Conservation (phyloP, 345 rosid species). For the Bruguiera gymnorhiza region DNA sequence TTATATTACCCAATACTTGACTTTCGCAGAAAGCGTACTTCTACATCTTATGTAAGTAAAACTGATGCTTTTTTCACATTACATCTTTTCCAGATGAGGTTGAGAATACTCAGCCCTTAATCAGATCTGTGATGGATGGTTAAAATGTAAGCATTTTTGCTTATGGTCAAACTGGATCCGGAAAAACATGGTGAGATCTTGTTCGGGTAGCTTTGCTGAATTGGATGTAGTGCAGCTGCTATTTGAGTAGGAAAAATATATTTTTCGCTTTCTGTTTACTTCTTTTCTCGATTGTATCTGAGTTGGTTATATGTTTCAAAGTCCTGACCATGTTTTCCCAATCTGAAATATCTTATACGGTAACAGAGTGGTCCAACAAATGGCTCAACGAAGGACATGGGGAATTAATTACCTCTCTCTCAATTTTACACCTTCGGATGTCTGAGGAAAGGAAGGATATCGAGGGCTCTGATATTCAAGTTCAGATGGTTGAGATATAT, state of each 20-base stretch:
- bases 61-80: constrained; percentile 18
- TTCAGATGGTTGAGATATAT: constrained; percentile 95
- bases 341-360: constrained; percentile 4
- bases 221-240: background rate
- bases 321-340: background rate
- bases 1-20: constrained; percentile 21
- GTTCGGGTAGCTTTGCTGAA: constrained; percentile 13
- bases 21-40: background rate
- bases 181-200: constrained; percentile 85
- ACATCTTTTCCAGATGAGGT: constrained; percentile 47
- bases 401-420: constrained; percentile 85
- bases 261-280: background rate
- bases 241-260: too few species aligned
- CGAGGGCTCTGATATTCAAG: constrained; percentile 54
- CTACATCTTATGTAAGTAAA: background rate
- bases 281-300: background rate
- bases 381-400: constrained; percentile 55
- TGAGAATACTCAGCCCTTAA: constrained; percentile 69
- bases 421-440: constrained; percentile 61
- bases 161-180: constrained; percentile 95
- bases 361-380: constrained; percentile 73
- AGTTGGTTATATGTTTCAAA: background rate
- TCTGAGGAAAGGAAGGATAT: constrained; percentile 59
- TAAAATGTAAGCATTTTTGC: constrained; percentile 94
- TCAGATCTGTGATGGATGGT: constrained; percentile 97